Conservation (phyloP, 2,329 filamentous ascomycete genomes). For the Ceratocystis variospora region DNA sequence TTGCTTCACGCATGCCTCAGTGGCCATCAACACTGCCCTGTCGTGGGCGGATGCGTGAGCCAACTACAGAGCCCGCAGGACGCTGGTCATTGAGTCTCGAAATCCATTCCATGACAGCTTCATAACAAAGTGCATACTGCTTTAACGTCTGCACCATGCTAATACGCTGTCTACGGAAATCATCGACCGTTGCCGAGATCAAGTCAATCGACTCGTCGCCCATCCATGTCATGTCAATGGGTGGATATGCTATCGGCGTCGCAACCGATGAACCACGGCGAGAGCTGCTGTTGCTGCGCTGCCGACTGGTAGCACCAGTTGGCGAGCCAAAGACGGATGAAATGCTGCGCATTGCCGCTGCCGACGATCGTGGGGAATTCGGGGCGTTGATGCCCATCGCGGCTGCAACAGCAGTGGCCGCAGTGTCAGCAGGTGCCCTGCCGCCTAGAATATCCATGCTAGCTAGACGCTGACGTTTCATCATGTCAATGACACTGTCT, state of each 20-base stretch:
- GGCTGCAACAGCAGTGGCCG: slow-evolving; percentile 26
- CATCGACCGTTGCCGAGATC: slow-evolving; percentile 74
- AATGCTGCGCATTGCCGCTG: slow-evolving; percentile 4
- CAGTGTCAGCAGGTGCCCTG: slow-evolving; percentile 28
- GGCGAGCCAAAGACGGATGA: slow-evolving; percentile 4
- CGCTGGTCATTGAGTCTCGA: slow-evolving; percentile 33
- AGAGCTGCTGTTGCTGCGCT: slow-evolving; percentile 16
- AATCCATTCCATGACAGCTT: slow-evolving; percentile 84
- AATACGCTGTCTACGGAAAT: slow-evolving; percentile 74
- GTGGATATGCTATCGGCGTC: slow-evolving; percentile 12
- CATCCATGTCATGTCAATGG: slow-evolving; percentile 49
- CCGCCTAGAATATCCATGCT: slow-evolving; percentile 22
- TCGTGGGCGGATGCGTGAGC: slow-evolving; percentile 11
- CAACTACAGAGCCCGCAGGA: slow-evolving; percentile 6
- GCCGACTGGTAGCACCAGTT: neutral
- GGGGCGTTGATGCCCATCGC: slow-evolving; percentile 5
- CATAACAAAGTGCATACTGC: slow-evolving; percentile 93
- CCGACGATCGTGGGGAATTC: slow-evolving; percentile 8
- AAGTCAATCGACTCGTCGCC: slow-evolving; percentile 58
- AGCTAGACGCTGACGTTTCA: slow-evolving; percentile 62
- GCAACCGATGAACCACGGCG: slow-evolving; percentile 17
- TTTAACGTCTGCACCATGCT: slow-evolving; percentile 94
- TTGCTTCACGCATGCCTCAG: neutral
- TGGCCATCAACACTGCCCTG: slow-evolving; percentile 13
- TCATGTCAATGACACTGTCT: slow-evolving; percentile 88